Conservation (phyloP, 177 flowering plant genomes). For the Tripterygium wilfordii region DNA sequence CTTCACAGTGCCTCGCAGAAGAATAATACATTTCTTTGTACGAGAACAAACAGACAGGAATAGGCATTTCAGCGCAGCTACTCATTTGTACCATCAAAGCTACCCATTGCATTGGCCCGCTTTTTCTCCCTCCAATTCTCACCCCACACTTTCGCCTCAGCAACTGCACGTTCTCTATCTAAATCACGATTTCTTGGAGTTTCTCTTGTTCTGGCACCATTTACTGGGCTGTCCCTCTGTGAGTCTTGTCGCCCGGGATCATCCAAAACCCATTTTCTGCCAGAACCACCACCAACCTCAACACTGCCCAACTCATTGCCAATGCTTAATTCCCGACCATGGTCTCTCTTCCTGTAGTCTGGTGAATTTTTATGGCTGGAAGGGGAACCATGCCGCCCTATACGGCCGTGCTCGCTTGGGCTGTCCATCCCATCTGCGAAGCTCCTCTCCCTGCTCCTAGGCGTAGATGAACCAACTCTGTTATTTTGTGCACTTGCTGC, state of each 20-base stretch:
- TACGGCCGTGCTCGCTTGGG: conserved; percentile 38
- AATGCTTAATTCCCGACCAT: conserved; percentile 31
- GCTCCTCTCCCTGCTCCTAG: conserved; percentile 47
- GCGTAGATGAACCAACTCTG: conserved; percentile 55
- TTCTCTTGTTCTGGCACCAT: conserved; percentile 42
- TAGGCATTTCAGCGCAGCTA: conserved; percentile 6
- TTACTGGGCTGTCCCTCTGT: conserved; percentile 57
- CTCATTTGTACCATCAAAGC: conserved; percentile 64
- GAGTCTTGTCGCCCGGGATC: conserved; percentile 51
- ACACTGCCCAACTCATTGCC: conserved; percentile 44
- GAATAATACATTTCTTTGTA: conserved; percentile 1
- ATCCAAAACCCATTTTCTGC: conserved; percentile 64
- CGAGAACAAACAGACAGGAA: not conserved
- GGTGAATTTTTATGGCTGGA: conserved; percentile 67
- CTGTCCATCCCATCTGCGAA: conserved; percentile 41
- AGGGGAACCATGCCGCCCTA: conserved; percentile 45
- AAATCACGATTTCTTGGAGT: conserved; percentile 53
- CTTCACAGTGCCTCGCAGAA: conserved; percentile 4
- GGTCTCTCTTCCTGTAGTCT: conserved; percentile 51
- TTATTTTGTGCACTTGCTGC: conserved; percentile 45
- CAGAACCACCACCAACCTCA: conserved; percentile 64
- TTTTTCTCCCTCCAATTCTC: conserved; percentile 88
- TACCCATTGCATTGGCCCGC: conserved; percentile 47
- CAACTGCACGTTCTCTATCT: conserved; percentile 82
- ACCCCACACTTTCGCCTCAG: conserved; percentile 94